Evolutionary conservation across 179 eudicot genomes (phyloP), one percentile per base, ranked within the genome.

Genomic region (Carnegiea gigantea): DNA sequence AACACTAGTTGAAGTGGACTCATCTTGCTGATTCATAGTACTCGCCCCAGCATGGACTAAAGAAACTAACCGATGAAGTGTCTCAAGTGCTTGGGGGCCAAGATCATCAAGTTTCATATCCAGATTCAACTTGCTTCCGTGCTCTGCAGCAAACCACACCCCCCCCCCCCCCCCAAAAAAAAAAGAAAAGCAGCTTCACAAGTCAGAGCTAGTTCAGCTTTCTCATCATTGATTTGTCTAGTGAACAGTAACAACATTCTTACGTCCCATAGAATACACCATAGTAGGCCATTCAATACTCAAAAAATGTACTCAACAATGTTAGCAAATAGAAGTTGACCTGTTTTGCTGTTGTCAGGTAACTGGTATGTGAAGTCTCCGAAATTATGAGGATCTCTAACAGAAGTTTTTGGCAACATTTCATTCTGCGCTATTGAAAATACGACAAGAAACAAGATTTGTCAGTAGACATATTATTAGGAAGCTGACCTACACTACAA

Each of bases 401-500:
- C 76, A 79, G 81, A 79, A 68, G 83, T 83, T 85, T 73, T 85
- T 65, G 73, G 81, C 80, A 94, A 86, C 92, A 89, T 86, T 77
- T 84, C 88, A 84, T 91, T 89, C 99, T 96, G 98, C 85, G 89
- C 95, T 87, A 89, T 86, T 90, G 83, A 79, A 49, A 80, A 81
- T 64, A 80, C 83, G 38, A 83, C 67, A 71, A 71, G 74, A 79
- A 67, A 48, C 24, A 60, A n/a, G 72, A 26, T 1, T 14, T 62
- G 75, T 76, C 80, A 85, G 49, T 65, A 49, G 21, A 36, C 72
- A 23, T 33, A 51, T 53, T 60, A 64, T n/a, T 72, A 40, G 36
- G 54, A 59, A 64, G 15, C 49, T 75, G 40, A 33, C 49, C 60
- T 9, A 57, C 14, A 57, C 15, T 17, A n/a, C 5, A 60, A 59